Evolutionary conservation across 1,284 basidiomycete genomes (phyloP), one percentile per base, ranked within the genome.

Genomic region (Trichosporon asahii): DNA sequence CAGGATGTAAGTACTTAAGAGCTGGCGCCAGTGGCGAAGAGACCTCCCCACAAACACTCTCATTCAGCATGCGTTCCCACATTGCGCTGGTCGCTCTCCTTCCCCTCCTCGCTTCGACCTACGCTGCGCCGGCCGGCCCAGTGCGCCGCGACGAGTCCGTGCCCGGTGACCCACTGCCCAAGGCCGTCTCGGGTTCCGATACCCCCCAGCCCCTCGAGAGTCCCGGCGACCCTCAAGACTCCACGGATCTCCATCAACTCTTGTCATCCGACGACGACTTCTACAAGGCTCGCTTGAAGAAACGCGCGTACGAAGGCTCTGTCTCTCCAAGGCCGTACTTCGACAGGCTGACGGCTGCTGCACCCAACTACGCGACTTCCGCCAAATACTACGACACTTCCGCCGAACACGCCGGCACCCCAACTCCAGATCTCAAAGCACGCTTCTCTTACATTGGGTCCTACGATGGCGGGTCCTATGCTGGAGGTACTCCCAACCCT

Each of bases 31-130:
- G 49, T 12, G 9, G 21, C 49, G 49, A 53, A 11, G 8, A 11
- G 8, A 25, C 2, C 23, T 18, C 49, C 49, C 49, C 15, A 53
- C 49, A 46, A n/a, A n/a, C 44, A 18, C 49, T 23, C n/a, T 37
- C 61, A 89, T 12, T 29, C 61, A 64, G 18, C n/a, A 64, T 64
- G 61, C 61, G 61, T 64, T 35, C 23, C 61, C 33, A 37, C 61
- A 2, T 23, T 11, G 61, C 61, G 61, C 35, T 35, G 61, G 35
- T 27, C 61, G 61, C 61, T 9, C 8, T 37, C 33, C 61, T 64
- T 21, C 21, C 61, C 61, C 35, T 64, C 33, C 61, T 53, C 49
- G 23, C 21, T 23, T 11, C n/a, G 15, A 53, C 8, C 8, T 8
- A 14, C 11, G 6, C 21, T 18, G 49, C 49, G 2, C 49, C 49